Percentiles rank a stretch among this genome's conserved stretches.
Evolutionary conservation across 768 basidiomycete genomes (phyloP).

Genomic region (Podaxis mareebaensis): DNA sequence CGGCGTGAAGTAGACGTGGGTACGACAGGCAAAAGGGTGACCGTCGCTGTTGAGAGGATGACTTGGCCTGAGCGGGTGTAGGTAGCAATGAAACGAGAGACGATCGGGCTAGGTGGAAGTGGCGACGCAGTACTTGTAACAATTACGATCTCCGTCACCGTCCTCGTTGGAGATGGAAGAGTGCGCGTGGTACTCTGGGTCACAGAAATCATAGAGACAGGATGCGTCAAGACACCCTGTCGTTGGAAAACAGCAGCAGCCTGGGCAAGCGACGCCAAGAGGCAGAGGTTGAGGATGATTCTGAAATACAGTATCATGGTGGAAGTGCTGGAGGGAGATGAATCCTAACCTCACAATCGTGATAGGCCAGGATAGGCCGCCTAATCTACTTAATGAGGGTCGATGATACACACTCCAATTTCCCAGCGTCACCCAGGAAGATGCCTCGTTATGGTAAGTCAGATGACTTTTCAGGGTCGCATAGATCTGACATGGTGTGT

Average conservation of each 20-base stretch:
- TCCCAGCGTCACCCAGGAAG: background rate
- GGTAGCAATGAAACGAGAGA: constrained; percentile 11
- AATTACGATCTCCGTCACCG: background rate
- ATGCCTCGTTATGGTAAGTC: too few species aligned
- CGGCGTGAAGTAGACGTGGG: constrained; percentile 4
- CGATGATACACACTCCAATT: background rate
- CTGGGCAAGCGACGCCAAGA: background rate
- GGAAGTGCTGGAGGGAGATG: background rate
- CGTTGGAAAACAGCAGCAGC: background rate
- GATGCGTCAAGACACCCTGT: background rate
- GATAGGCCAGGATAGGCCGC: background rate
- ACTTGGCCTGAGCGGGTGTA: constrained; percentile 13
- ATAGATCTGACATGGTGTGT: background rate
- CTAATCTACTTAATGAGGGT: background rate
- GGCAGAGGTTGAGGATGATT: background rate
- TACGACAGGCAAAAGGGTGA: constrained; percentile 15
- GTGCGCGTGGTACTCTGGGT: background rate
- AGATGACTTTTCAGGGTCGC: background rate
- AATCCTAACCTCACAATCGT: background rate
- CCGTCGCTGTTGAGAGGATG: constrained; percentile 13
- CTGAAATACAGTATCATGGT: background rate
- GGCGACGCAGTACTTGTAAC: constrained; percentile 5
- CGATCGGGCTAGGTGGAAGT: constrained; percentile 7
- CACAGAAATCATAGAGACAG: background rate
- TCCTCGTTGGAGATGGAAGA: background rate